phyloP scores from a whole-genome alignment of 768 basidiomycete genomes.

The Russula sp. region DNA sequence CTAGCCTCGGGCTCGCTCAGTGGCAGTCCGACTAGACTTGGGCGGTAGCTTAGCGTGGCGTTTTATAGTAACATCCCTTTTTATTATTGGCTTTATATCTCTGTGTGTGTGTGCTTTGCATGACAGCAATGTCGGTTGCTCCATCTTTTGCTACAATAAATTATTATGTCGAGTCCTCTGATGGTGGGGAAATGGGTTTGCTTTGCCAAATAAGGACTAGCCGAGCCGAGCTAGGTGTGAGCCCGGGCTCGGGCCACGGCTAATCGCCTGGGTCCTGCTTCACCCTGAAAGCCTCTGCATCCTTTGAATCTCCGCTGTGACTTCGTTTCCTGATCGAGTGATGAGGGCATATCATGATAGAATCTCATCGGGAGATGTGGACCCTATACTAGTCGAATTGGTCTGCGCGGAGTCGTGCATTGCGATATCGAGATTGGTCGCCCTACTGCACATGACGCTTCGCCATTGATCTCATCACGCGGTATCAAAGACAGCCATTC shows the following conservation, averaged over 20 bases:
- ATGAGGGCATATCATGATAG: conserved; percentile 39
- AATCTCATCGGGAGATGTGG: conserved; percentile 77
- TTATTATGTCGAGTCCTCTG: neutral
- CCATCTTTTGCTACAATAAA: conserved; percentile 8
- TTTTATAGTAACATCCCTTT: neutral
- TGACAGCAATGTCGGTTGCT: neutral
- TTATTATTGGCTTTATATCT: neutral
- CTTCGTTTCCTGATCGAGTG: neutral
- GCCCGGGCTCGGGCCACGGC: no score
- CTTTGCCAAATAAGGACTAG: no score
- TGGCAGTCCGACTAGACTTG: no score
- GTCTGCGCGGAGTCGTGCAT: conserved; percentile 89
- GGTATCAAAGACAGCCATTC: conserved; percentile 79
- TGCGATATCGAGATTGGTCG: conserved; percentile 60
- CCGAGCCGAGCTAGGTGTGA: no score
- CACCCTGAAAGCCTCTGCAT: no score
- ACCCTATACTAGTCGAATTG: conserved; percentile 88
- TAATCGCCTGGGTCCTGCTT: no score
- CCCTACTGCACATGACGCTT: neutral
- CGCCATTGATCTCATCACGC: conserved; percentile 51
- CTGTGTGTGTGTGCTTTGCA: neutral
- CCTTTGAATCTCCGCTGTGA: neutral
- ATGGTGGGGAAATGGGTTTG: no score
- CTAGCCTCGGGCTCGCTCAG: neutral
- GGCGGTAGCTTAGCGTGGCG: neutral